phyloP scores from a whole-genome alignment of 192 early-diverging fungal species.

The Spinellus fusiger region DNA sequence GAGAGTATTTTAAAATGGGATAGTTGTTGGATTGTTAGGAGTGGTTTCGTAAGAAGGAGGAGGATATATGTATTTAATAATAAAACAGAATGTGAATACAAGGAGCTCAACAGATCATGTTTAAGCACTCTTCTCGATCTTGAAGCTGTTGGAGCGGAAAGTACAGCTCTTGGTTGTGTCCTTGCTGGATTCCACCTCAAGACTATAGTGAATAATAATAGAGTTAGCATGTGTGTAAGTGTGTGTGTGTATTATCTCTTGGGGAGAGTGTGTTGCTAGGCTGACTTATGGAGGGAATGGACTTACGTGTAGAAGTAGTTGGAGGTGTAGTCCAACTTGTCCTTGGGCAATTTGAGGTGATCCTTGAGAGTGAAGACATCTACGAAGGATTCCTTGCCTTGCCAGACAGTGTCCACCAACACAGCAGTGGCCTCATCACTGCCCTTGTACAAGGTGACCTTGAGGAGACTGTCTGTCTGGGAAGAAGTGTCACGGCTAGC shows the following conservation, averaged over 20 bases:
- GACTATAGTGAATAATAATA: background rate
- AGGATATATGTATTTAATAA: background rate
- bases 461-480: slow-evolving; percentile 10
- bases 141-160: slow-evolving; percentile 22
- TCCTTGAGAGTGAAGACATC: slow-evolving; percentile 21
- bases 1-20: too few relatives aligned
- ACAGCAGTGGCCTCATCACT: background rate
- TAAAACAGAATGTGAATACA: background rate
- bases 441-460: slow-evolving; percentile 18
- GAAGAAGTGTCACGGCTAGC: slow-evolving; percentile 18
- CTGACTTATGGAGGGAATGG: too few relatives aligned
- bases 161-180: slow-evolving; percentile 7
- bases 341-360: slow-evolving; percentile 7
- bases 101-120: background rate
- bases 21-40: background rate
- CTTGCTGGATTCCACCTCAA: slow-evolving; percentile 14
- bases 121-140: slow-evolving; percentile 9
- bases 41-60: background rate
- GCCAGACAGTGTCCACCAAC: slow-evolving; percentile 11
- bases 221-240: too few relatives aligned
- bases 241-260: too few relatives aligned
- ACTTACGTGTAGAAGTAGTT: slow-evolving; percentile 6
- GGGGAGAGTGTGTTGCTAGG: too few relatives aligned
- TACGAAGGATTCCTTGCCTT: background rate
- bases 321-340: slow-evolving; percentile 1